A percentile compares a stretch with the other conserved stretches of the same genome.
Evolutionary conservation across 2,329 filamentous ascomycete genomes (phyloP).

Genomic region (Pseudocercospora cruenta): DNA sequence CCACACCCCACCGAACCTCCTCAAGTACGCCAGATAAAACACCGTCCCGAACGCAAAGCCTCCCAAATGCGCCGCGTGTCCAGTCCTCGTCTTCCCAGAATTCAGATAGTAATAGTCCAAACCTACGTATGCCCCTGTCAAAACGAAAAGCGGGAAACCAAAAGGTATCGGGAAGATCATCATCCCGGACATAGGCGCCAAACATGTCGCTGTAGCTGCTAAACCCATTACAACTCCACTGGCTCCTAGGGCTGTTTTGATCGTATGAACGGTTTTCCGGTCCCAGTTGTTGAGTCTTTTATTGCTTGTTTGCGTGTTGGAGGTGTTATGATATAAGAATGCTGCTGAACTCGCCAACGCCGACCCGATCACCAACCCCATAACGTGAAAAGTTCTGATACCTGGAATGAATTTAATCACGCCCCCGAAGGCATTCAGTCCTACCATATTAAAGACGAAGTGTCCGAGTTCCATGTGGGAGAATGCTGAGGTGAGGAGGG

Average conservation of each 20-base stretch:
- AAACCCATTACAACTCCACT: constrained; percentile 49
- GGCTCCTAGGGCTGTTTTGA: constrained; percentile 39
- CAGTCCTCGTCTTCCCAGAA: constrained; percentile 34
- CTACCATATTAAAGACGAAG: constrained; percentile 48
- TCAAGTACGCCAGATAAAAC: constrained; percentile 36
- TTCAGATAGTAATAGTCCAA: constrained; percentile 47
- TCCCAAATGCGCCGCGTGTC: constrained; percentile 52
- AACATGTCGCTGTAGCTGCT: constrained; percentile 43
- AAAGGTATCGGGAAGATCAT: constrained; percentile 43
- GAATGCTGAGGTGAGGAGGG: constrained; percentile 46
- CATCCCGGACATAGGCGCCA: constrained; percentile 42
- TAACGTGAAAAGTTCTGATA: constrained; percentile 33
- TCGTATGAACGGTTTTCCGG: not conserved
- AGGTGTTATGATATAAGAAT: constrained; percentile 27
- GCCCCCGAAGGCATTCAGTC: constrained; percentile 43
- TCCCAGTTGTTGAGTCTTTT: not conserved
- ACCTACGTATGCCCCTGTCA: constrained; percentile 42
- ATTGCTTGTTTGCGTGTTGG: not conserved
- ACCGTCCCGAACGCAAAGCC: constrained; percentile 45
- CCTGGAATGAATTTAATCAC: constrained; percentile 39
- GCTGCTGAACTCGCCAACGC: constrained; percentile 30
- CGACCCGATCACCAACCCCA: constrained; percentile 32
- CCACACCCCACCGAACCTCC: constrained; percentile 31
- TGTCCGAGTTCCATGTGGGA: constrained; percentile 44
- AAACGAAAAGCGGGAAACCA: constrained; percentile 45